Evolutionary conservation across 345 rosid genomes (phyloP).

Genomic region (Pelargonium nanum): DNA sequence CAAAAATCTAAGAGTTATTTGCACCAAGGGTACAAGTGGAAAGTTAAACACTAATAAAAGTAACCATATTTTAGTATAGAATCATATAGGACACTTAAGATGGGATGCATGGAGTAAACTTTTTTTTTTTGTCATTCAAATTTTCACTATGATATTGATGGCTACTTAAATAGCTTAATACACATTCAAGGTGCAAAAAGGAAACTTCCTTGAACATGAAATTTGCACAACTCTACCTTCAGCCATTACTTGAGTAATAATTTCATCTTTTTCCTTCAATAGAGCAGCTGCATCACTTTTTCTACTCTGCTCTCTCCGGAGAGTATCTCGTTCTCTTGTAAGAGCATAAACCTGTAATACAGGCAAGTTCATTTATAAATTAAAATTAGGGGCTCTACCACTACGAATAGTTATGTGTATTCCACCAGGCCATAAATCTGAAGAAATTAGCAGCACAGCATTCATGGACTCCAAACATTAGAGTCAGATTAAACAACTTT

Average conservation of each 20-base stretch:
- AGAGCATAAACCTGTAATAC: slow-evolving; percentile 75
- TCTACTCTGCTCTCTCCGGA: slow-evolving; percentile 87
- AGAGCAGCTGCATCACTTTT: slow-evolving; percentile 97
- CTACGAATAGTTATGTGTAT: no score
- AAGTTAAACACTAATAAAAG: background rate
- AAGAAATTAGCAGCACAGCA: background rate
- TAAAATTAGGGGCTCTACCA: slow-evolving; percentile 2
- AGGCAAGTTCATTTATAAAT: slow-evolving; percentile 4
- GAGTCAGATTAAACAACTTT: background rate
- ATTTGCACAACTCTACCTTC: slow-evolving; percentile 59
- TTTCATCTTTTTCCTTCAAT: slow-evolving; percentile 97
- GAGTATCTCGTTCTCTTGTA: slow-evolving; percentile 96
- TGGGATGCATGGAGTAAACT: background rate
- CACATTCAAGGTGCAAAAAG: background rate
- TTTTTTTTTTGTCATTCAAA: background rate
- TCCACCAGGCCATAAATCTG: background rate
- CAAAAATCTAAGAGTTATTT: background rate
- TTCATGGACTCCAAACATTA: background rate
- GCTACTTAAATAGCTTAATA: no score
- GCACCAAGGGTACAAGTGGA: background rate
- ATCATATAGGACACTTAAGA: background rate
- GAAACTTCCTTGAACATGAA: background rate
- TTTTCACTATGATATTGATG: background rate
- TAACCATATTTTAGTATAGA: background rate
- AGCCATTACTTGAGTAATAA: slow-evolving; percentile 96